Percentiles rank a stretch among this genome's conserved stretches.
Evolutionary conservation across 805 yeast genomes (phyloP).

Genomic region (Sugiyamaella lignohabitans): DNA sequence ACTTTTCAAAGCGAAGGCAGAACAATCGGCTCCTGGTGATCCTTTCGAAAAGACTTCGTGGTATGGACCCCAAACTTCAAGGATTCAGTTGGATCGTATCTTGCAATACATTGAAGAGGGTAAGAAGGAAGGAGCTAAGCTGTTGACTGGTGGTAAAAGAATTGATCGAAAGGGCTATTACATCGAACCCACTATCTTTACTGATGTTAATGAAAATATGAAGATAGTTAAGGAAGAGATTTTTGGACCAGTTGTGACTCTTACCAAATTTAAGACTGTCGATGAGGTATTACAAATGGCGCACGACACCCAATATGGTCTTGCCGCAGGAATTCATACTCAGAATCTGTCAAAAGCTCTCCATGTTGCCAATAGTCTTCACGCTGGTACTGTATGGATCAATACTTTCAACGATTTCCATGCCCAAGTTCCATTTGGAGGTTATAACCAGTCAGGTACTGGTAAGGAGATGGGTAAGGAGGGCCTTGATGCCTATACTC

Average conservation of each 20-base stretch:
- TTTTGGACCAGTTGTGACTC: conserved; percentile 83
- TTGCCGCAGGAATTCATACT: conserved; percentile 79
- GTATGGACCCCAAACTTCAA: conserved; percentile 90
- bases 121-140: conserved; percentile 72
- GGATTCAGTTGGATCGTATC: conserved; percentile 68
- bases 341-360: conserved; percentile 59
- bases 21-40: conserved; percentile 48
- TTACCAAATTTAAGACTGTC: conserved; percentile 56
- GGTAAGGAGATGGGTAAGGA: conserved; percentile 78
- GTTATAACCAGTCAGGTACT: conserved; percentile 70
- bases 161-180: conserved; percentile 50
- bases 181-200: conserved; percentile 70
- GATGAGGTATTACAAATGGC: conserved; percentile 66
- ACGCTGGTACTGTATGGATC: conserved; percentile 66
- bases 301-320: conserved; percentile 72
- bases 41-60: conserved; percentile 68
- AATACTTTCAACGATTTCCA: conserved; percentile 69
- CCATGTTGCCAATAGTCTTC: conserved; percentile 50
- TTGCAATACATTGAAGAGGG: conserved; percentile 71
- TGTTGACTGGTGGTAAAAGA: conserved; percentile 71
- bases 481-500: conserved; percentile 65
- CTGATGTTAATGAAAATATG: conserved; percentile 61
- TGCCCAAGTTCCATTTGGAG: conserved; percentile 71
- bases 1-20: conserved; percentile 48
- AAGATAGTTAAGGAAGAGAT: conserved; percentile 74